A percentile compares a stretch with the other conserved stretches of the same genome.
Evolutionary conservation across 768 basidiomycete genomes (phyloP).

Genomic region (Mycena maculata): DNA sequence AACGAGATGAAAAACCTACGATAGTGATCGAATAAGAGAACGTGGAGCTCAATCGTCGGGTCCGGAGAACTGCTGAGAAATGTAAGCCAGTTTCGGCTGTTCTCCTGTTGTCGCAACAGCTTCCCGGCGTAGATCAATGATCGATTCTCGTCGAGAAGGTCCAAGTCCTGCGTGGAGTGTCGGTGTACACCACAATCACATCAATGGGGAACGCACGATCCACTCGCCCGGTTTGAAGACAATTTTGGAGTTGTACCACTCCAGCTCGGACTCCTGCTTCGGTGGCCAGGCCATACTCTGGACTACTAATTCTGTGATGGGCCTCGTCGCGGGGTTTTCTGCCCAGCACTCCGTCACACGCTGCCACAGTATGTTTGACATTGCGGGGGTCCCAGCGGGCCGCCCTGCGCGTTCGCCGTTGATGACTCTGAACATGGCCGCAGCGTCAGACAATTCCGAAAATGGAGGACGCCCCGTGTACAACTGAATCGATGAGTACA

Average conservation of each 20-base stretch:
- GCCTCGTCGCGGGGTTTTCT: too few relatives aligned
- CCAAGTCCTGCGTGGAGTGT: slow-evolving; percentile 73
- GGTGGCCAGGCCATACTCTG: too few relatives aligned
- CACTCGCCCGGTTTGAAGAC: slow-evolving; percentile 83
- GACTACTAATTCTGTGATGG: too few relatives aligned
- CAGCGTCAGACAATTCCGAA: too few relatives aligned
- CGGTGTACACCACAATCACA: background rate
- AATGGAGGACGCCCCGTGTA: too few relatives aligned
- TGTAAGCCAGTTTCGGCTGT: slow-evolving; percentile 88
- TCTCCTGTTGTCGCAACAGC: slow-evolving; percentile 87
- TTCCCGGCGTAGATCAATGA: slow-evolving; percentile 87
- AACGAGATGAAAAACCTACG: slow-evolving; percentile 58
- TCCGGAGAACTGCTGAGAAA: too few relatives aligned
- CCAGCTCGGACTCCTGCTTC: slow-evolving; percentile 90
- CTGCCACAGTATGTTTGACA: too few relatives aligned
- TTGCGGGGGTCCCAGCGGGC: too few relatives aligned
- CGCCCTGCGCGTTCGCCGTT: too few relatives aligned
- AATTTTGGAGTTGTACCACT: slow-evolving; percentile 85
- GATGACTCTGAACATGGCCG: too few relatives aligned
- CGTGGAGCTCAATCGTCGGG: slow-evolving; percentile 89
- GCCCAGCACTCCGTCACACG: too few relatives aligned
- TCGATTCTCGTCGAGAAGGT: slow-evolving; percentile 84
- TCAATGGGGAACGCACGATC: slow-evolving; percentile 55
- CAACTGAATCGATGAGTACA: too few relatives aligned
- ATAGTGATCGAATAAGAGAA: slow-evolving; percentile 96